A percentile compares a stretch with the other conserved stretches of the same genome.
Conservation (phyloP, 176 grass and related monocot genomes). For the Tillandsia fasciculata region DNA sequence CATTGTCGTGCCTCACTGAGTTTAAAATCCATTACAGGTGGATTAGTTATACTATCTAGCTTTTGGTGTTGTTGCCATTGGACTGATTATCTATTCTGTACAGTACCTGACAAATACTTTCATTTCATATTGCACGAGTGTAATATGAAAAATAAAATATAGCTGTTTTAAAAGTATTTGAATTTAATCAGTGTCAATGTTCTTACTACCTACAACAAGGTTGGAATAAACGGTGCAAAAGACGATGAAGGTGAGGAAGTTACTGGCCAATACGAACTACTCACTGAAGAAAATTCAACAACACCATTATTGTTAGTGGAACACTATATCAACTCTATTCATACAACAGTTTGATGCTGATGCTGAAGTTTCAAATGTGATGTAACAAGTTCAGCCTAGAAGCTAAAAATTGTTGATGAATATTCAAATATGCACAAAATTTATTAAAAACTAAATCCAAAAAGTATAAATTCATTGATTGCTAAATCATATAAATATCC, state of each 20-base stretch:
- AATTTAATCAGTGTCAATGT: background rate
- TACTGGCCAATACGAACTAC: background rate
- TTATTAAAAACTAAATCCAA: background rate
- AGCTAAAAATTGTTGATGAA: background rate
- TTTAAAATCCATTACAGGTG: slow-evolving; percentile 12
- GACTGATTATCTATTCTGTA: slow-evolving; percentile 31
- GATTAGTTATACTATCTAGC: slow-evolving; percentile 34
- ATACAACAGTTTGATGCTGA: background rate
- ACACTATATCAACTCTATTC: background rate
- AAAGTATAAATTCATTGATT: background rate
- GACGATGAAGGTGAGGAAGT: background rate
- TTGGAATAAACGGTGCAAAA: background rate
- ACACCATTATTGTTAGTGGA: background rate
- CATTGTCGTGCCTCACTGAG: background rate
- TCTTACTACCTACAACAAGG: background rate
- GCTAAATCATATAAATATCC: background rate
- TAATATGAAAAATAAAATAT: background rate
- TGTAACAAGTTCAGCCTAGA: background rate
- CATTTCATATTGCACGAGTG: slow-evolving; percentile 1
- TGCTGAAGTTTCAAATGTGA: background rate
- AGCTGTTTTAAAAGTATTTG: background rate
- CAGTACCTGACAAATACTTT: slow-evolving; percentile 10
- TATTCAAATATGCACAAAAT: background rate
- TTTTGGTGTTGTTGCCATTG: slow-evolving; percentile 19
- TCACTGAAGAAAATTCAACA: slow-evolving; percentile 2